These are phyloP conservation scores for Alternaria solani DNA, from an alignment of 2,329 filamentous ascomycete genomes.

Conservation along the genomic window DNA sequence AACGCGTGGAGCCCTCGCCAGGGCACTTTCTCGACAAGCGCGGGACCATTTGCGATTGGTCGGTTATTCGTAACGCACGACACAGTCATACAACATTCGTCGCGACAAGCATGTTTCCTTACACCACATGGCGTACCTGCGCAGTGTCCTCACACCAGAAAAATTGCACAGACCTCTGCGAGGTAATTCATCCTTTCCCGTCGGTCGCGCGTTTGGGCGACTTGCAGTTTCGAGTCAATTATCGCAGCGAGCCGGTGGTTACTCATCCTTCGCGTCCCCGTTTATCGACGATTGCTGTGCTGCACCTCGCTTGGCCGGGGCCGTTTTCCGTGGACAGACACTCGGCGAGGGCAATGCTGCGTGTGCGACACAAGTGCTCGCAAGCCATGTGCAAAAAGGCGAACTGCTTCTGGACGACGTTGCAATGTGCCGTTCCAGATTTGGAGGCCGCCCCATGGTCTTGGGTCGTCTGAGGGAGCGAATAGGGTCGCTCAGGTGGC, in stretches of 20 bases:
- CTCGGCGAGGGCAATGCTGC: constrained; percentile 20
- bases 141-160: constrained; percentile 20
- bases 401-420: constrained; percentile 30
- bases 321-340: constrained; percentile 17
- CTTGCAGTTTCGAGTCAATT: constrained; percentile 26
- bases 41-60: constrained; percentile 29
- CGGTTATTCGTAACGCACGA: constrained; percentile 2
- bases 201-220: constrained; percentile 19
- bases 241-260: constrained; percentile 30
- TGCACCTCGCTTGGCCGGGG: constrained; percentile 15
- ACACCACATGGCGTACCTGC: constrained; percentile 22
- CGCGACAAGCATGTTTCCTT: constrained; percentile 17
- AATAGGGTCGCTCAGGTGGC: constrained; percentile 15
- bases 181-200: constrained; percentile 15
- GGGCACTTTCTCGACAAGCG: constrained; percentile 14
- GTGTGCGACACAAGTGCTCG: constrained; percentile 5
- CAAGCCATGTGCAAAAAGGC: constrained; percentile 21
- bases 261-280: constrained; percentile 10
- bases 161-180: constrained; percentile 19
- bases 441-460: constrained; percentile 24
- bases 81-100: constrained; percentile 48
- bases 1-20: constrained; percentile 1
- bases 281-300: constrained; percentile 7
- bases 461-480: constrained; percentile 19
- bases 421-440: constrained; percentile 33